Conservation (phyloP, 73 alveolate genomes). For the Durusdinium trenchii region DNA sequence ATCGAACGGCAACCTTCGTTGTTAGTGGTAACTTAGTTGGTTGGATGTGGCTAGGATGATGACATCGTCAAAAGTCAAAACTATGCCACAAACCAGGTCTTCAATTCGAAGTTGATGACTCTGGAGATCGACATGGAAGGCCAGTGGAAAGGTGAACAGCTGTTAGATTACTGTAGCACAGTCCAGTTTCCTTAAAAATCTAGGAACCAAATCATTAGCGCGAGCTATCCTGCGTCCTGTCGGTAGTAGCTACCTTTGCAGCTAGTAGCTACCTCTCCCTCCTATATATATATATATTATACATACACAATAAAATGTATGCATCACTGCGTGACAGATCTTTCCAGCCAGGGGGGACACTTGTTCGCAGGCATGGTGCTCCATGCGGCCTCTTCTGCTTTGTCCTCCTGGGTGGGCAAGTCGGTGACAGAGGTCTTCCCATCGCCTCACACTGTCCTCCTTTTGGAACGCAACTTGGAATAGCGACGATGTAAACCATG, state of each 20-base stretch:
- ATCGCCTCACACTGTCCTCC: background rate
- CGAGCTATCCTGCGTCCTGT: background rate
- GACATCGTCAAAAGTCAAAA: no score
- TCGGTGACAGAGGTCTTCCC: slow-evolving; percentile 6
- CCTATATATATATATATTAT: background rate
- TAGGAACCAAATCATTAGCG: background rate
- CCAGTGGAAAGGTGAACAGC: no score
- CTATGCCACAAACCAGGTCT: no score
- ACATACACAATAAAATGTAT: no score
- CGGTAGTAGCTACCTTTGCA: background rate
- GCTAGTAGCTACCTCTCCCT: background rate
- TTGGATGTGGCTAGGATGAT: no score
- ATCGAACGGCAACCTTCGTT: no score
- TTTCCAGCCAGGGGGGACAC: no score
- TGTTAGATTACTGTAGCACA: no score
- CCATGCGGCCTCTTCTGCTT: slow-evolving; percentile 18
- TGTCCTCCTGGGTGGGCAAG: background rate
- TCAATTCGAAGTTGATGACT: no score
- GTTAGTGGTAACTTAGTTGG: no score
- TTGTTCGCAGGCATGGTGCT: slow-evolving; percentile 44
- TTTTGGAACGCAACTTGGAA: background rate
- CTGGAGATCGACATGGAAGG: no score
- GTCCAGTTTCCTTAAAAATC: background rate
- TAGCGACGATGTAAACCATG: background rate
- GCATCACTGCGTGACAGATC: no score